Evolutionary conservation across 352 stramenopile species (phyloP).

Genomic region (Paralagenidium karlingii): DNA sequence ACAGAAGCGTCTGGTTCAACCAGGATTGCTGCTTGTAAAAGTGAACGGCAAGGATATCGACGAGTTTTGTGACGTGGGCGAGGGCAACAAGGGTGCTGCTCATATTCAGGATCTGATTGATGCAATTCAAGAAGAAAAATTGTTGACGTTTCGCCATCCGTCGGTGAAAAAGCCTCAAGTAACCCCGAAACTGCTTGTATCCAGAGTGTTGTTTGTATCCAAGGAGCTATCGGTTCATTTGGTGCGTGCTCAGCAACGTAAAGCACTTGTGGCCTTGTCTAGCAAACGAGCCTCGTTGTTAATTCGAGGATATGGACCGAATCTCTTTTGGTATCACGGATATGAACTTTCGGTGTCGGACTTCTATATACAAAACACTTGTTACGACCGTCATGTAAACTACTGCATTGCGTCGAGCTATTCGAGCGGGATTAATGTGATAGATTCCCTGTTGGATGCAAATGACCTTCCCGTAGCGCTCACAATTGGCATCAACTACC

Average conservation of each 20-base stretch:
- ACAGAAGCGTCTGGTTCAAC: slow-evolving; percentile 51
- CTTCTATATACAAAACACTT: slow-evolving; percentile 72
- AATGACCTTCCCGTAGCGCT: no score
- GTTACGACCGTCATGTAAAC: slow-evolving; percentile 15
- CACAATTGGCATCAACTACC: slow-evolving; percentile 47
- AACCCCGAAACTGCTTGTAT: slow-evolving; percentile 35
- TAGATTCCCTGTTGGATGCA: no score
- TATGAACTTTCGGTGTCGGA: slow-evolving; percentile 51
- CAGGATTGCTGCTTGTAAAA: slow-evolving; percentile 57
- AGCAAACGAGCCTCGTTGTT: no score
- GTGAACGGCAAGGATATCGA: slow-evolving; percentile 48
- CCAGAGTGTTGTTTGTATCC: slow-evolving; percentile 19
- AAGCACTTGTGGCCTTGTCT: slow-evolving; percentile 41
- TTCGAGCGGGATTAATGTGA: slow-evolving; percentile 4
- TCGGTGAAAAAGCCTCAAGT: slow-evolving; percentile 34
- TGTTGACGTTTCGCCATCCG: slow-evolving; percentile 75
- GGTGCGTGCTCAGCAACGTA: slow-evolving; percentile 47
- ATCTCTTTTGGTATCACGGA: slow-evolving; percentile 68
- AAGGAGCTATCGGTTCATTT: slow-evolving; percentile 57
- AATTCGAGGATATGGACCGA: slow-evolving; percentile 63
- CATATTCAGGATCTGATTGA: no score
- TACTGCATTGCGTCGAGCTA: slow-evolving; percentile 67
- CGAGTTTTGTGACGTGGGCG: no score
- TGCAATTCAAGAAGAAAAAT: slow-evolving; percentile 22
- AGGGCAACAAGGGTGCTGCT: no score